Evolutionary conservation across 371 early-diverging fungal genomes (phyloP).

Genomic region (Apophysomyces variabilis): DNA sequence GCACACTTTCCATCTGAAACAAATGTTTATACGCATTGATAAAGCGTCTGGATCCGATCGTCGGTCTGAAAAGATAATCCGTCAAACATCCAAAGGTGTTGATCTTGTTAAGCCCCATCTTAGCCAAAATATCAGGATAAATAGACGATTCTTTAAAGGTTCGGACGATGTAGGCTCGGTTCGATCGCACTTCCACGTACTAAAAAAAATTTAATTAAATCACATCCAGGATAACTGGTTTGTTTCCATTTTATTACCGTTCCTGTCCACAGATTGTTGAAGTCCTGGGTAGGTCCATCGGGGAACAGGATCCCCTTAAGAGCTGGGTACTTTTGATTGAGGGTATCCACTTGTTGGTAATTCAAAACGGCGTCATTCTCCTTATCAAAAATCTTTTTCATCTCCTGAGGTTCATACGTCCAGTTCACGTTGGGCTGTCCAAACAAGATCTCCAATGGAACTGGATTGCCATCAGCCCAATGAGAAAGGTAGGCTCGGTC

Average conservation of each 20-base stretch:
- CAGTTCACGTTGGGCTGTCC: conserved; percentile 41
- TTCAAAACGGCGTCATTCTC: conserved; percentile 17
- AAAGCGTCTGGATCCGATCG: conserved; percentile 36
- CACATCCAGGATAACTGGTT: background rate
- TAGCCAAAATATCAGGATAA: conserved; percentile 26
- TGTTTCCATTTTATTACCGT: conserved; percentile 18
- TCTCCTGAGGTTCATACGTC: conserved; percentile 30
- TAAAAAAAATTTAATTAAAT: background rate
- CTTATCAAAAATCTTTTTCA: conserved; percentile 21
- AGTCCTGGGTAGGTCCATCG: conserved; percentile 34
- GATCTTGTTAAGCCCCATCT: conserved; percentile 33
- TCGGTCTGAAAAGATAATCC: conserved; percentile 39
- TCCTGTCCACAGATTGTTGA: conserved; percentile 37
- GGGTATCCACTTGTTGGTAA: conserved; percentile 28
- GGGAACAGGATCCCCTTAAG: conserved; percentile 34
- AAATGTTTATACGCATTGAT: conserved; percentile 33
- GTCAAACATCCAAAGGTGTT: conserved; percentile 42
- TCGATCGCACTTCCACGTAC: conserved; percentile 36
- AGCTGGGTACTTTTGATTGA: conserved; percentile 32
- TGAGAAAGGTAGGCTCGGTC: conserved; percentile 39
- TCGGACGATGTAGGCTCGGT: conserved; percentile 40
- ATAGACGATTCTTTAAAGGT: conserved; percentile 31
- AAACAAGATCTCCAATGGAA: conserved; percentile 37
- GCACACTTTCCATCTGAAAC: conserved; percentile 39
- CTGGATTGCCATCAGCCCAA: conserved; percentile 39